Conservation (phyloP, 257 asterid genomes). For the Parsonsia alboflavescens region DNA sequence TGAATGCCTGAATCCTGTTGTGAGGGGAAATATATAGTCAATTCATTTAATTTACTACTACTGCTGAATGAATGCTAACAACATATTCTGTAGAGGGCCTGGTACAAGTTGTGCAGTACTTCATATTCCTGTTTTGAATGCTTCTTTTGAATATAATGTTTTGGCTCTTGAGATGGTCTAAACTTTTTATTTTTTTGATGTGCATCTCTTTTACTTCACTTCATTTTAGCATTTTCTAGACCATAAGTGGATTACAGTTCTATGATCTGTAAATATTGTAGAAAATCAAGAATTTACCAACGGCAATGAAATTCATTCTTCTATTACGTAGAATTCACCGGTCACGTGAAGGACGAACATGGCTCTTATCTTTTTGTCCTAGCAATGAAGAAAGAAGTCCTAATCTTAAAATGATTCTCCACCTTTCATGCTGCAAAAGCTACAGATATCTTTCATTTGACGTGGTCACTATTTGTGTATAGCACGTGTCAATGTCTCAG, state of each 20-base stretch:
- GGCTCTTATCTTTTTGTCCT: neutral
- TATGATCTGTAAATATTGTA: neutral
- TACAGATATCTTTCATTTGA: neutral
- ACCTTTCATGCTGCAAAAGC: neutral
- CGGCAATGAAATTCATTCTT: neutral
- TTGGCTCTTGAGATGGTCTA: neutral
- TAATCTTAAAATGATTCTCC: neutral
- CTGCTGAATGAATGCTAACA: neutral
- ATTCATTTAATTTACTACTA: neutral
- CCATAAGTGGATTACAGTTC: neutral
- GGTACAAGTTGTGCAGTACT: neutral
- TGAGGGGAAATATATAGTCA: neutral
- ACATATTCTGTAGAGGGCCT: neutral
- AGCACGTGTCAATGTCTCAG: neutral
- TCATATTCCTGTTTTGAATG: neutral
- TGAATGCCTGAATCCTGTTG: neutral
- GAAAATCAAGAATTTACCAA: neutral
- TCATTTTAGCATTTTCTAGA: neutral
- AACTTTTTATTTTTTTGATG: neutral
- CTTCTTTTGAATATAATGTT: neutral
- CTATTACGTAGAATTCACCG: neutral
- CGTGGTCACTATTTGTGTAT: neutral
- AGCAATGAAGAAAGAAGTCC: neutral
- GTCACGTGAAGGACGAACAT: neutral
- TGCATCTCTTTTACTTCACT: neutral